phyloP scores from a whole-genome alignment of 1,284 basidiomycete species.

The Kwoniella shivajii region DNA sequence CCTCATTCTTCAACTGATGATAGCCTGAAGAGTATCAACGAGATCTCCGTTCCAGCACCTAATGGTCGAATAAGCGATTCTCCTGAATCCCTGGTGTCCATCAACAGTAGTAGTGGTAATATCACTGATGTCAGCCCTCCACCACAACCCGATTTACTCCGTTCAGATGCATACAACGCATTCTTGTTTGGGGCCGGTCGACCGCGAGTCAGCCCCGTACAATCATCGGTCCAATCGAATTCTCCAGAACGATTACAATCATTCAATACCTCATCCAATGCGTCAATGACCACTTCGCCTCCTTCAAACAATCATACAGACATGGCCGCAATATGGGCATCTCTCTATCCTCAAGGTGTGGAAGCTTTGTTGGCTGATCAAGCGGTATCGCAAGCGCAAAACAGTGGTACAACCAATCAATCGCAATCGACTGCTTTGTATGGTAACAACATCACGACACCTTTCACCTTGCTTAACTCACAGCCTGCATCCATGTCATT shows the following conservation, averaged over 20 bases:
- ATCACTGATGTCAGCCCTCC: neutral
- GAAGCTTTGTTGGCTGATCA: slow-evolving; percentile 11
- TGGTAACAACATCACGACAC: slow-evolving; percentile 9
- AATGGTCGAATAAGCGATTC: slow-evolving; percentile 21
- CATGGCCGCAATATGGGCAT: slow-evolving; percentile 48
- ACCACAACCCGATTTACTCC: slow-evolving; percentile 20
- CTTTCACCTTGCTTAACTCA: slow-evolving; percentile 36
- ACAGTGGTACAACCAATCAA: slow-evolving; percentile 6
- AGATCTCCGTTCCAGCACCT: slow-evolving; percentile 23
- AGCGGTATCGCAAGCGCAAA: slow-evolving; percentile 7
- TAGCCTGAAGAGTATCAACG: slow-evolving; percentile 36
- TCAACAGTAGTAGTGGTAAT: slow-evolving; percentile 19
- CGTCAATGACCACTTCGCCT: slow-evolving; percentile 15
- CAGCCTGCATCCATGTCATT: slow-evolving; percentile 40
- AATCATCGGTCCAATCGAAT: neutral
- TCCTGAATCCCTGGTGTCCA: slow-evolving; percentile 40
- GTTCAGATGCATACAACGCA: slow-evolving; percentile 22
- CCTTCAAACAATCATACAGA: slow-evolving; percentile 31
- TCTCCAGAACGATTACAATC: slow-evolving; percentile 4
- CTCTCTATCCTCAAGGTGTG: slow-evolving; percentile 42
- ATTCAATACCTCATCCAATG: slow-evolving; percentile 8
- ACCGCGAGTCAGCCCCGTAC: neutral
- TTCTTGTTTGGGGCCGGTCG: slow-evolving; percentile 12
- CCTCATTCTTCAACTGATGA: slow-evolving; percentile 39
- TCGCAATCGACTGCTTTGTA: neutral